Evolutionary conservation across 208 protist genomes (phyloP), one percentile per base, ranked within the genome.

Genomic region (Crithidia bombi): DNA sequence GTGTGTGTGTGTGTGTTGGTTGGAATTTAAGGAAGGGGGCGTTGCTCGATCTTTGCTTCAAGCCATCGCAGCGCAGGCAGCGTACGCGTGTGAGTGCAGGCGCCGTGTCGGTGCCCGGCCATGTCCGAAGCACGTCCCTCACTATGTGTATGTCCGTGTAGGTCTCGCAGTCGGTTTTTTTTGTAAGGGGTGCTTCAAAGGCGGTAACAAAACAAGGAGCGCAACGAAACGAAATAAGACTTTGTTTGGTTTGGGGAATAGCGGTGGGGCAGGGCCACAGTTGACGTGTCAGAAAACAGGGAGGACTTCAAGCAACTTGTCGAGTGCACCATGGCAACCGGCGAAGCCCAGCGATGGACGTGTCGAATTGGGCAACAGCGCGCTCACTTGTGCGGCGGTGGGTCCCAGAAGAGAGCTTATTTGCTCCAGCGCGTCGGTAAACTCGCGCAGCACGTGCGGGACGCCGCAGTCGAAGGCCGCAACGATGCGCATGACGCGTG

Each of bases 261-360:
- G 14, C 41, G 41, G 41, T 47, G 36, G 23, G 30, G 44, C 54
- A 39, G n/a, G n/a, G n/a, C n/a, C n/a, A n/a, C n/a, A n/a, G n/a
- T n/a, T n/a, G n/a, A n/a, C n/a, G 28, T 21, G 28, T 30, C 39
- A 76, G 26, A 69, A 70, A 21, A 66, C 66, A 0, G 71, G 71
- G 15, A 76, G 50, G 15, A 76, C 63, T 41, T 76, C 56, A 4
- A 66, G 19, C 17, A 76, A 46, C 26, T 76, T 70, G n/a, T 65
- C 71, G 21, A 76, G 19, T 11, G 71, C 64, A 2, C 71, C 71
- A 49, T 76, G 62, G 39, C 71, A 76, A 15, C 63, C 71, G 2
- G 71, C 62, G 19, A 55, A 35, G 30, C n/a, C 71, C 26, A 66
- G 21, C 7, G 71, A 47, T 15, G 71, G 56, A 26, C 32, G 71